phyloP scores from a whole-genome alignment of 2,329 filamentous ascomycete genomes.

The Diaporthe humulicola region DNA sequence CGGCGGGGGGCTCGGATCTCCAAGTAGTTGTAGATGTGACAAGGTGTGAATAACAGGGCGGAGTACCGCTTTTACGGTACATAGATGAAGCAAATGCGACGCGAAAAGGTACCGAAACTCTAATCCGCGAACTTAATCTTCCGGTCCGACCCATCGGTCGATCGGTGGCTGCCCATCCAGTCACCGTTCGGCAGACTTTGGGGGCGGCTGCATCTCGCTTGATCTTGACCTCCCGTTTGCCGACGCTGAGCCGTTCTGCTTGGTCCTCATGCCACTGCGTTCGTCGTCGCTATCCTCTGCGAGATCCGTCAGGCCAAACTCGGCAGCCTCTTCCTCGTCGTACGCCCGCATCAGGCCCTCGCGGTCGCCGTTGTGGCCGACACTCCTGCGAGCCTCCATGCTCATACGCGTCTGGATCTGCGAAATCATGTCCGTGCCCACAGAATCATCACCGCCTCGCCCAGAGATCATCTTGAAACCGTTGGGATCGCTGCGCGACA shows the following conservation, averaged over 20 bases:
- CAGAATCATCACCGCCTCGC: conserved; percentile 77
- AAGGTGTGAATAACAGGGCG: conserved; percentile 36
- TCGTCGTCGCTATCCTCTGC: conserved; percentile 82
- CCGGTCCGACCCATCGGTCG: neutral
- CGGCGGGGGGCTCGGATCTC: neutral
- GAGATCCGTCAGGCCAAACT: conserved; percentile 83
- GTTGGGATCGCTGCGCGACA: conserved; percentile 92
- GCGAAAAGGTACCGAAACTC: conserved; percentile 25
- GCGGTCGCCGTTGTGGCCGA: conserved; percentile 77
- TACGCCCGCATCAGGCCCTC: conserved; percentile 89
- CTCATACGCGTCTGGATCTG: conserved; percentile 90
- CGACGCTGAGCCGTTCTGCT: conserved; percentile 53
- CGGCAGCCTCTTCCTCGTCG: conserved; percentile 82
- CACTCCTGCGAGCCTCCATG: conserved; percentile 89
- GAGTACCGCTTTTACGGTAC: conserved; percentile 36
- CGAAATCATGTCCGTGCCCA: conserved; percentile 92
- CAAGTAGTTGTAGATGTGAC: conserved; percentile 24
- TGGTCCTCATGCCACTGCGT: conserved; percentile 52
- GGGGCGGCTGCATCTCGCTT: conserved; percentile 66
- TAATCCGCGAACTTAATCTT: conserved; percentile 15
- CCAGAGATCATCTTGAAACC: conserved; percentile 76
- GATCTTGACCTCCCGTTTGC: conserved; percentile 52
- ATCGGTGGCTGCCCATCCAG: conserved; percentile 15
- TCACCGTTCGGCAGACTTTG: conserved; percentile 56
- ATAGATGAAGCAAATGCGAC: conserved; percentile 32